These are phyloP conservation scores for Pythium chondricola DNA, from an alignment of 352 stramenopile genomes.

Conservation along the genomic window DNA sequence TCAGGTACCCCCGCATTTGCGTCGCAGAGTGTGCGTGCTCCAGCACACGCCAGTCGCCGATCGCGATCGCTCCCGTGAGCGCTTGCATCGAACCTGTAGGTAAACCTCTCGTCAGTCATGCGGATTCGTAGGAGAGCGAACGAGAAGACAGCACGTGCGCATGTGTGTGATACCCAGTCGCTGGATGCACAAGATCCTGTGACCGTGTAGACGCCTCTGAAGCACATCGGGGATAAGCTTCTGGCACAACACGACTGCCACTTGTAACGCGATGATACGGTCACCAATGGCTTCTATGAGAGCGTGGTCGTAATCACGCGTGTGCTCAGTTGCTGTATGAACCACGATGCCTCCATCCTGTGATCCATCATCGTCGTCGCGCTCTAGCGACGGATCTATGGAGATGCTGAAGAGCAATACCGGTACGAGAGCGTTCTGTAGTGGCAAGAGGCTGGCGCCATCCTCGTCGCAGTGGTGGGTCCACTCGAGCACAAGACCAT, in stretches of 20 bases:
- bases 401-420: constrained; percentile 59
- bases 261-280: constrained; percentile 22
- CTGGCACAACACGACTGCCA: constrained; percentile 41
- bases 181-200: constrained; percentile 42
- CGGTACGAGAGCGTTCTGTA: constrained; percentile 19
- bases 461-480: not conserved
- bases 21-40: not conserved
- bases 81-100: constrained; percentile 35
- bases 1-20: constrained; percentile 34
- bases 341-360: not conserved
- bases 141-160: constrained; percentile 24
- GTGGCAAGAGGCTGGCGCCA: not conserved
- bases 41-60: constrained; percentile 39
- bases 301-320: not conserved
- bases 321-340: not conserved
- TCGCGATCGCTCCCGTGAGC: constrained; percentile 35
- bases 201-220: constrained; percentile 28
- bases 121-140: not conserved
- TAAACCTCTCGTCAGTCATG: not conserved
- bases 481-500: constrained; percentile 39
- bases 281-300: constrained; percentile 15
- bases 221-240: constrained; percentile 48
- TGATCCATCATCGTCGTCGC: constrained; percentile 1
- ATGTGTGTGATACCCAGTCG: constrained; percentile 42
- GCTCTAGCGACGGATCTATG: constrained; percentile 28